Base-by-base conservation (phyloP, 2,329 filamentous ascomycete genomes). In the Alternaria ethzedia region DNA sequence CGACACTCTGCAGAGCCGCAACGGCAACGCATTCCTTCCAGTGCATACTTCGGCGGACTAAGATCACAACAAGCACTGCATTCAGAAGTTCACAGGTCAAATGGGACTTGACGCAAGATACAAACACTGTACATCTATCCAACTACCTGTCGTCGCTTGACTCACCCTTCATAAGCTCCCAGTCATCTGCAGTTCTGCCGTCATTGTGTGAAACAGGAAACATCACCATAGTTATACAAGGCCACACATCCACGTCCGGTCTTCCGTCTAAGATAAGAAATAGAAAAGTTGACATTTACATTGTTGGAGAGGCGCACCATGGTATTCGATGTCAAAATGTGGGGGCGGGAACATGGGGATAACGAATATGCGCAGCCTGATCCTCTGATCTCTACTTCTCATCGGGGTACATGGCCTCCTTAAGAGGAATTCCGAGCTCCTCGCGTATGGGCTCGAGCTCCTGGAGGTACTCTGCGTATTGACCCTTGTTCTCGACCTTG, bases 401-500 rank as follows among this genome's bases (percentile, higher is more conserved):
- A 21, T 86, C 82, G 67, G 95, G 94, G 85, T 94, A 98, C 82
- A 98, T 87, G 78, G 93, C 90, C 87, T 98, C 95, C 87, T 96
- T 97, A 76, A 97, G 88, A 71, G 89, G 86, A 76, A 98, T 89
- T 75, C 95, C 95, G 69, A 98, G 90, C 86, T 98, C 95, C 87
- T 97, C 93, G 78, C 94, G 91, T 78, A 98, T 87, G 70, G 91
- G 87, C 87, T 97, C 93, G 74, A 99, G 93, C 86, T 97, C 93
- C 79, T 92, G 87, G 66, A 99, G 90, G 85, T 97, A 97, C 86
- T 97, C 91, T 80, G 97, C 88, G 86, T 99, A 99, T 86, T 99
- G 96, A 79, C 89, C 89, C 84, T 93, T 91, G 89, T 97, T 99
- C 89, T 99, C 96, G 75, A 98, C 96, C 90, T 99, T 99, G 84